These are phyloP conservation scores for Penicillium cataractarum DNA, from an alignment of 495 filamentous ascomycete species.

Conservation along the genomic window DNA sequence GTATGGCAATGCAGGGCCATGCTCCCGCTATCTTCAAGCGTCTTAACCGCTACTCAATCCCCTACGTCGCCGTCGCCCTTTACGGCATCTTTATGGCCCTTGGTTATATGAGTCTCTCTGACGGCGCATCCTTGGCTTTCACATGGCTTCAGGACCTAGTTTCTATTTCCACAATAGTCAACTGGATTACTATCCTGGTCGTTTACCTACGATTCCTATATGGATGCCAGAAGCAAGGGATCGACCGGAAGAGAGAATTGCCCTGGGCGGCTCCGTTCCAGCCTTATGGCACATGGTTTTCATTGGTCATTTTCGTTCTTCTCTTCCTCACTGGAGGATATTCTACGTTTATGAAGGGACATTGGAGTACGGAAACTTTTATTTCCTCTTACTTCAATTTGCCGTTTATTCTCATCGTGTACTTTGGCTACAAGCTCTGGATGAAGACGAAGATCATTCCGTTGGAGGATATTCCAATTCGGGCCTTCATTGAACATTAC, in stretches of 20 bases:
- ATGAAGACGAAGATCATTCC: slow-evolving; percentile 58
- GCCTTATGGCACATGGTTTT: slow-evolving; percentile 53
- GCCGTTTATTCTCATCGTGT: slow-evolving; percentile 55
- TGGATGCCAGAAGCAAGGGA: slow-evolving; percentile 52
- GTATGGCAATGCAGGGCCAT: slow-evolving; percentile 46
- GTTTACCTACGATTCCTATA: slow-evolving; percentile 59
- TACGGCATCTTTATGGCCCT: slow-evolving; percentile 54
- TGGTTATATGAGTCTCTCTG: slow-evolving; percentile 58
- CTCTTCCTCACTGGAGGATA: slow-evolving; percentile 39
- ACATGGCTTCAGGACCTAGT: slow-evolving; percentile 60
- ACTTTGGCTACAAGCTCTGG: slow-evolving; percentile 56
- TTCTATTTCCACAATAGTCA: slow-evolving; percentile 55
- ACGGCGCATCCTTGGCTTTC: slow-evolving; percentile 57
- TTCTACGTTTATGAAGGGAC: slow-evolving; percentile 54
- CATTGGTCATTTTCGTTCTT: slow-evolving; percentile 50
- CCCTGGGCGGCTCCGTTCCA: slow-evolving; percentile 55
- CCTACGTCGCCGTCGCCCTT: slow-evolving; percentile 56
- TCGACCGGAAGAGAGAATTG: slow-evolving; percentile 44
- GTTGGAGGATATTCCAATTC: slow-evolving; percentile 50
- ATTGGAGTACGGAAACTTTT: slow-evolving; percentile 38
- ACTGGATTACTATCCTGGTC: slow-evolving; percentile 57
- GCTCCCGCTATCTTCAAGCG: slow-evolving; percentile 49
- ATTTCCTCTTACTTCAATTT: slow-evolving; percentile 49
- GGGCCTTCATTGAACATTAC: slow-evolving; percentile 29
- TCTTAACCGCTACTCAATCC: slow-evolving; percentile 63